Evolutionary conservation across 2,329 filamentous ascomycete genomes (phyloP), one percentile per base, ranked within the genome.

Genomic region (Aspergillus pseudonomiae): DNA sequence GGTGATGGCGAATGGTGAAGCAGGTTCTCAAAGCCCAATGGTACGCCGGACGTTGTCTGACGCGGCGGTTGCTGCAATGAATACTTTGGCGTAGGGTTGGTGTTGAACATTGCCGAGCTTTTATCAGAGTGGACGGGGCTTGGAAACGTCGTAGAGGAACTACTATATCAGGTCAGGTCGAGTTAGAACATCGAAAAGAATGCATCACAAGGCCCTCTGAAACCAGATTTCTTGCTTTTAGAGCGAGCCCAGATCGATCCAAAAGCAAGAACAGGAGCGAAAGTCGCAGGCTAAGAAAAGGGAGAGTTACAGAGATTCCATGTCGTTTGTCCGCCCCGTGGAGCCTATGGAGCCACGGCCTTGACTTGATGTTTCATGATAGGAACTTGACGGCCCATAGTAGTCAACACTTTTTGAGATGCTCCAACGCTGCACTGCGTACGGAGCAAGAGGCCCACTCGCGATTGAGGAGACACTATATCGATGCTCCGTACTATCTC

Each of bases 11-110:
- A 67, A 34, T 75, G 77, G 56, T 79, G 73, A 26, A 79, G 72
- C 34, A 79, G 68, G 34, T 73, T 76, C 59, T 75, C 76, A 58
- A 80, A 78, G 26, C 77, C 77, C 21, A 73, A 70, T 19, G 77
- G 77, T 63, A 78, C 72, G 41, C 74, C 70, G 57, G 73, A 67
- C 48, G 61, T 65, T n/a, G 63, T 48, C 43, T 65, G 64, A 14
- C 65, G 65, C 58, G 66, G 64, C 16, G 41, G 59, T 26, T 65
- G 65, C 57, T 70, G 67, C 7, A 65, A 56, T 32, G 60, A 60
- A 39, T 68, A 62, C 53, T 65, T 67, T 48, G 66, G 30, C 12
- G 59, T 46, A 19, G 61, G 54, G 10, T 62, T 52, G 50, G 60
- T 64, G 54, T 63, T 58, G 28, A 64, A n/a, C 21, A 64, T 58